phyloP scores from a whole-genome alignment of 345 rosid genomes.

The Psidium guajava region DNA sequence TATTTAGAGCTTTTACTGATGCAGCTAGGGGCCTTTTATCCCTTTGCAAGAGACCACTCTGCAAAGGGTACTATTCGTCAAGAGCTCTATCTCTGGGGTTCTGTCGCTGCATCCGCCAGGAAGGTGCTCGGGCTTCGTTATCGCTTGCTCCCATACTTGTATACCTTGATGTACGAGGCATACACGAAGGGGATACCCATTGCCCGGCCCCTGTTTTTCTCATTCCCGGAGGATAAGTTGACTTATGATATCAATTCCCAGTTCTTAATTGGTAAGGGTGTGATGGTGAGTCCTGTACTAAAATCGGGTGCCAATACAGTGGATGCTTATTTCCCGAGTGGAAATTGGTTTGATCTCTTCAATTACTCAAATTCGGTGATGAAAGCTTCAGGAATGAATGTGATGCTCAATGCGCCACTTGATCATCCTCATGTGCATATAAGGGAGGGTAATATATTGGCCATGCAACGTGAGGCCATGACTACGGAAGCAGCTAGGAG shows the following conservation, averaged over 20 bases:
- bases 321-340: constrained; percentile 49
- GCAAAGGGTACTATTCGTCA: constrained; percentile 12
- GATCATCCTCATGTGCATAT: constrained; percentile 55
- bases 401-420: constrained; percentile 34
- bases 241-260: constrained; percentile 41
- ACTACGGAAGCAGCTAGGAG: constrained; percentile 42
- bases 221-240: constrained; percentile 40
- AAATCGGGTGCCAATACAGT: constrained; percentile 18
- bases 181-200: constrained; percentile 50
- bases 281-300: constrained; percentile 51
- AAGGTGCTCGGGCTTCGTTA: constrained; percentile 62
- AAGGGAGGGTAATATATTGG: constrained; percentile 46
- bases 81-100: constrained; percentile 74
- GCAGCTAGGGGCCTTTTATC: constrained; percentile 78
- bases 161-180: constrained; percentile 61
- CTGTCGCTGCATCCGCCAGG: constrained; percentile 53
- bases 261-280: constrained; percentile 49
- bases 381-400: constrained; percentile 14
- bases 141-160: constrained; percentile 52
- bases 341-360: constrained; percentile 65
- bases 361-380: constrained; percentile 33
- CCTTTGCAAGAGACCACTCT: constrained; percentile 74
- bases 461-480: constrained; percentile 65
- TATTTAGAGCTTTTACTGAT: background rate
- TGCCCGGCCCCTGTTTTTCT: constrained; percentile 75